phyloP scores from a whole-genome alignment of 768 basidiomycete genomes.

The Mycena venus region DNA sequence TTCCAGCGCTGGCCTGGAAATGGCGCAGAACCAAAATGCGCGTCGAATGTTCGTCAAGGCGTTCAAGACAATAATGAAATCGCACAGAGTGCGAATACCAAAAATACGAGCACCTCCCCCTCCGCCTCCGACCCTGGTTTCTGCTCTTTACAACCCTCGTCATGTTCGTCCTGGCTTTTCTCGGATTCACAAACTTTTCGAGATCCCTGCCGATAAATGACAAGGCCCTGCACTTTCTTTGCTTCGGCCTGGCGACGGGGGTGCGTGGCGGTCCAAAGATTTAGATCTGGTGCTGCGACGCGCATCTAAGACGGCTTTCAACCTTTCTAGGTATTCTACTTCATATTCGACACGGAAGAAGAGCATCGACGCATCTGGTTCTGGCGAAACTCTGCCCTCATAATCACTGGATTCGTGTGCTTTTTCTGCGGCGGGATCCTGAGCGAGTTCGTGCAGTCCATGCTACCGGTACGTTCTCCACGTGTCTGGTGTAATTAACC shows the following conservation, averaged over 20 bases:
- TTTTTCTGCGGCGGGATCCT: constrained; percentile 86
- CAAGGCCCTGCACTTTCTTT: constrained; percentile 85
- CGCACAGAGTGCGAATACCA: constrained; percentile 71
- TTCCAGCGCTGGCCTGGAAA: not conserved
- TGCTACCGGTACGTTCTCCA: constrained; percentile 71
- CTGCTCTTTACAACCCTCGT: constrained; percentile 76
- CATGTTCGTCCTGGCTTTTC: constrained; percentile 78
- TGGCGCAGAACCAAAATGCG: constrained; percentile 19
- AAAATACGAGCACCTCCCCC: constrained; percentile 75
- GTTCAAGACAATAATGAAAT: constrained; percentile 79
- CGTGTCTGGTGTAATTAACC: not conserved
- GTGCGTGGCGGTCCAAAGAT: not conserved
- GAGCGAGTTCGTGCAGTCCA: constrained; percentile 85
- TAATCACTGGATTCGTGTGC: constrained; percentile 78
- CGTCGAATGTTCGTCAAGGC: constrained; percentile 58
- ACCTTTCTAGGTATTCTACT: constrained; percentile 74
- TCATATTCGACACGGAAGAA: constrained; percentile 92
- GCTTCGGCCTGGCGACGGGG: constrained; percentile 80
- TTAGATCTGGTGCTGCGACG: not conserved
- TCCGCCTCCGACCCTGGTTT: constrained; percentile 88
- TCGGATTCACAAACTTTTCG: constrained; percentile 83
- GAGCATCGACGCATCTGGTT: constrained; percentile 88
- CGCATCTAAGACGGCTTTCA: not conserved
- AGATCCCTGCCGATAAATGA: constrained; percentile 78
- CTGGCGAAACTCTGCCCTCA: constrained; percentile 81